phyloP scores from a whole-genome alignment of 768 basidiomycete genomes.

The Clitopilus passeckerianus region DNA sequence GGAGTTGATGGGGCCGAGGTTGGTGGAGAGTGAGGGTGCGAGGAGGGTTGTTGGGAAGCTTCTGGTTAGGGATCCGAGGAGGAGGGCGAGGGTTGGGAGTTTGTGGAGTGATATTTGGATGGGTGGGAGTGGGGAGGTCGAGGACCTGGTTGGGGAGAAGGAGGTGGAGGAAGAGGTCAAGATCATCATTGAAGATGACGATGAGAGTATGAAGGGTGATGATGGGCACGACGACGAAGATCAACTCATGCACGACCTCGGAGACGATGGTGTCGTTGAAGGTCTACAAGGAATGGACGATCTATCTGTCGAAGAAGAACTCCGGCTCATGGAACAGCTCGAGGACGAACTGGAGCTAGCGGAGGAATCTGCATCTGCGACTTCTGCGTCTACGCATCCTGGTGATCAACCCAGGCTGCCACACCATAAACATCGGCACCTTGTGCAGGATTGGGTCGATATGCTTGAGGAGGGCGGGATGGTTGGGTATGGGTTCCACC shows the following conservation, averaged over 20 bases:
- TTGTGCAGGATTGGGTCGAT: neutral
- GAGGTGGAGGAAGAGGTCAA: constrained; percentile 8
- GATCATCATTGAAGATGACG: constrained; percentile 1
- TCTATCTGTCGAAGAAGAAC: neutral
- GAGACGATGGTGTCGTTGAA: constrained; percentile 14
- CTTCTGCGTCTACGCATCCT: neutral
- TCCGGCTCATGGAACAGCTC: neutral
- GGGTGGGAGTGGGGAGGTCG: constrained; percentile 20
- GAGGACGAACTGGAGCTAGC: neutral
- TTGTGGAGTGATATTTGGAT: constrained; percentile 60
- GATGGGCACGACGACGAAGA: constrained; percentile 8
- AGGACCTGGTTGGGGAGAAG: constrained; percentile 4
- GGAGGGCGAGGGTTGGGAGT: constrained; percentile 56
- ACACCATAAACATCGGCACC: neutral
- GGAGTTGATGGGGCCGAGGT: constrained; percentile 28
- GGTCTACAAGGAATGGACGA: neutral
- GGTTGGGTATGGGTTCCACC: neutral
- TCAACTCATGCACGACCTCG: constrained; percentile 9
- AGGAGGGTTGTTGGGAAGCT: constrained; percentile 53
- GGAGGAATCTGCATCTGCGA: neutral
- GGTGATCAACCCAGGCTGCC: neutral
- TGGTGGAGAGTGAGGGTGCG: constrained; percentile 39
- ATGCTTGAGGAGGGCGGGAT: neutral
- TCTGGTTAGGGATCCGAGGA: constrained; percentile 65
- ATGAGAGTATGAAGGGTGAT: constrained; percentile 3